Base-by-base conservation (phyloP, 495 filamentous ascomycete genomes). In the Trichoderma virens region DNA sequence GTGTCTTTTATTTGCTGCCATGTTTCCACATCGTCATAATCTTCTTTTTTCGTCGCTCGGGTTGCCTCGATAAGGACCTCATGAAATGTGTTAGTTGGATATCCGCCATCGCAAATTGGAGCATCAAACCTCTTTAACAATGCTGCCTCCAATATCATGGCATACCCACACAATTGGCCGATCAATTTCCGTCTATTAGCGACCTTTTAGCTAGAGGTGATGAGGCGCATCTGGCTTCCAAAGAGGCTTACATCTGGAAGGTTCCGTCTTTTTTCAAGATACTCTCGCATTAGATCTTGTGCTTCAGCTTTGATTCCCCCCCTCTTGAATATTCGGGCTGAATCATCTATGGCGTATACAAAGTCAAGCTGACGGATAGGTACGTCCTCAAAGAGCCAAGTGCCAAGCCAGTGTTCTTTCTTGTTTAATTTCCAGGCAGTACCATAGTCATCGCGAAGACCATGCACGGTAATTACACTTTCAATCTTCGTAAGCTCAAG, bases 91-190 rank as follows among this genome's bases (percentile, higher is more conserved):
- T 51, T n/a, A n/a, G 45, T n/a, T 18, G 6, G 25, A 4, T n/a
- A 54, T n/a, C n/a, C n/a, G n/a, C n/a, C n/a, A n/a, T n/a, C n/a
- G n/a, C n/a, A n/a, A 54, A 27, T 27, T 54, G n/a, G 25, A 5
- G 16, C 34, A 30, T 59, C 51, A 27, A 38, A 69, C 68, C 34
- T 66, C 54, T 41, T 70, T 70, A 14, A 70, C 65, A 28, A 70
- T 70, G 8, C 35, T 66, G 14, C 68, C 68, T 63, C 68, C 68
- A 25, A 70, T 59, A 62, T 70, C 68, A 39, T 70, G 66, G 11
- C 64, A 66, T 20, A 70, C 62, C 62, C 67, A 70, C 30, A 66
- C 64, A 18, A 70, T 60, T 13, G 68, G 68, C 3, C 68, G 66
- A 41, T 65, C 27, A 18, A 31, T 35, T 63, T 64, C 62, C 39